A percentile compares a stretch with the other conserved stretches of the same genome.
phyloP scores from a whole-genome alignment of 768 basidiomycete genomes.

The Pleurotus sapidus region DNA sequence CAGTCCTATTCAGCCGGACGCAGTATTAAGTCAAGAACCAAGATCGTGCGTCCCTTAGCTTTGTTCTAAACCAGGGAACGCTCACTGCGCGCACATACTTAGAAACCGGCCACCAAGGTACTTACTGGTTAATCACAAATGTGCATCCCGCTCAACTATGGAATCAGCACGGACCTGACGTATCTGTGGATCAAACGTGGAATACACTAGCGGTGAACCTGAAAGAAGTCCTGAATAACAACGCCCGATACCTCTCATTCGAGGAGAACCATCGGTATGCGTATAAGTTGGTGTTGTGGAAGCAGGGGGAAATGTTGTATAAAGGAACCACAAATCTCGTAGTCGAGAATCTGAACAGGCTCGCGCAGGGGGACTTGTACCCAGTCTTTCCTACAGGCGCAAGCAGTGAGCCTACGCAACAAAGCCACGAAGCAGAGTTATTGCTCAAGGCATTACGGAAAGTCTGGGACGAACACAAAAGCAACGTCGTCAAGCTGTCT shows the following conservation, averaged over 20 bases:
- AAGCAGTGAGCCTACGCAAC: slow-evolving; percentile 65
- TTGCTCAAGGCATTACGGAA: slow-evolving; percentile 78
- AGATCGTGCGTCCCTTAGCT: not conserved
- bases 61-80: not conserved
- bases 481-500: slow-evolving; percentile 83
- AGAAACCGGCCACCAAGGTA: not conserved
- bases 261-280: slow-evolving; percentile 94
- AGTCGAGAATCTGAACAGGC: slow-evolving; percentile 74
- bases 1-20: slow-evolving; percentile 6
- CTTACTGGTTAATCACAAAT: not conserved
- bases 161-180: slow-evolving; percentile 65
- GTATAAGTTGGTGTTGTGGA: slow-evolving; percentile 91
- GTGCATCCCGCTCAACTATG: not conserved
- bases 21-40: not conserved
- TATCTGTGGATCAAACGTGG: slow-evolving; percentile 87
- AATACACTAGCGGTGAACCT: slow-evolving; percentile 78
- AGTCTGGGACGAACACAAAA: slow-evolving; percentile 93
- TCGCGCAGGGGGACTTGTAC: slow-evolving; percentile 73
- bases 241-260: slow-evolving; percentile 83
- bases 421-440: slow-evolving; percentile 80
- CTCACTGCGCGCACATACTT: not conserved
- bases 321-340: slow-evolving; percentile 80
- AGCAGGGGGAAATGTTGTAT: slow-evolving; percentile 83
- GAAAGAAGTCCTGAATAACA: slow-evolving; percentile 91
- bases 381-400: slow-evolving; percentile 81